Evolutionary conservation across 257 asterid species (phyloP), one percentile per base, ranked within the genome.

Genomic region (Penstemon newberryi): DNA sequence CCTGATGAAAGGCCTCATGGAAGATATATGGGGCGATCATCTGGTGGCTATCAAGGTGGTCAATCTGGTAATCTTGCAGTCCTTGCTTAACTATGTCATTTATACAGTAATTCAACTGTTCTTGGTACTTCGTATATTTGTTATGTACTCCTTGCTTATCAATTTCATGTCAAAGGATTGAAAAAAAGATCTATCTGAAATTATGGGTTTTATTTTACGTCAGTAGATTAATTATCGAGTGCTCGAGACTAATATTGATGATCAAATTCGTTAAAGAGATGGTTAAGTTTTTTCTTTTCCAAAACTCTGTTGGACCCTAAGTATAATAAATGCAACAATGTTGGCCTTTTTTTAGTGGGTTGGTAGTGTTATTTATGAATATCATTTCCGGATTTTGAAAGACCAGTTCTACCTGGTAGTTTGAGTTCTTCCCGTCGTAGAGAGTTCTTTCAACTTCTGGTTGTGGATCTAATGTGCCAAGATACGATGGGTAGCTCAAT

Each of bases 1-100:
- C 87, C 84, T 54, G 96, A 93, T 74, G 99, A 93, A 67, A 88
- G 97, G 77, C 87, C 83, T 77, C 96, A 79, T 79, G 96, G 99
- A 70, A 86, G 96, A 75, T 71, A 73, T 60, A 72, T 81, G 83
- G 96, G 97, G 44, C 91, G 96, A 19, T 57, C 86, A 40, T 71
- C 85, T 67, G 95, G 91, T 74, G 94, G 94, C 72, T 85, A 81
- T 77, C 95, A 86, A 75, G 95, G 96, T 65, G 80, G 77, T 80
- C 79, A 66, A 56, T 81, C 73, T 73, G 69, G 79, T 78, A 56
- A 59, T 62, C 63, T 69, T 67, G 12, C 56, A 42, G 55, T 40
- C 63, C 65, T 70, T 69, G 40, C 11, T 63, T 25, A 58, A 55
- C 36, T 46, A 33, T 71, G 36, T 7, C 56, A 42, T 38, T 52